Evolutionary conservation across 2,329 filamentous ascomycete genomes (phyloP).

Genomic region (Cordyceps tenuipes): DNA sequence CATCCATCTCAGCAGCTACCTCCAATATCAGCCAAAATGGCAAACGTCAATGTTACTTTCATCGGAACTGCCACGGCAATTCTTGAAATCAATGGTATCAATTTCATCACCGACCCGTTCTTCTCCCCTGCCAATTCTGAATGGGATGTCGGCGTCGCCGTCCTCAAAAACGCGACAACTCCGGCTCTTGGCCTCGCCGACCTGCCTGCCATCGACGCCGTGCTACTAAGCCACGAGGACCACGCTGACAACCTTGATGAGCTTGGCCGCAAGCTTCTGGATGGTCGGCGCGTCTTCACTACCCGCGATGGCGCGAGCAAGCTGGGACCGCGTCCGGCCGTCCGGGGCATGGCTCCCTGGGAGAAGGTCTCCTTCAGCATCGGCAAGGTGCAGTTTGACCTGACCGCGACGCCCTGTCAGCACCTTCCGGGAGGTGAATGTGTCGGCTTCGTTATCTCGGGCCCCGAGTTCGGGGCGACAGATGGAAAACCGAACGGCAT

Average conservation of each 20-base stretch:
- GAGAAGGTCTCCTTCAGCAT: conserved; percentile 23
- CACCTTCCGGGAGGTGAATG: conserved; percentile 37
- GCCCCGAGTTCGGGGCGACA: conserved; percentile 27
- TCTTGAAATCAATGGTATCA: conserved; percentile 32
- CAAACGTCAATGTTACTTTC: conserved; percentile 30
- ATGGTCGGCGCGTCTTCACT: conserved; percentile 38
- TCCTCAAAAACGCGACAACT: conserved; percentile 23
- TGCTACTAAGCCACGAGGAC: conserved; percentile 43
- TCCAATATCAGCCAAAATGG: neutral
- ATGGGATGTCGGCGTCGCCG: conserved; percentile 21
- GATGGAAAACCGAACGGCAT: conserved; percentile 35
- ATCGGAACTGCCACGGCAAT: conserved; percentile 43
- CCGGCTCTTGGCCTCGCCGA: conserved; percentile 29
- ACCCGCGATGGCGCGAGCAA: conserved; percentile 36
- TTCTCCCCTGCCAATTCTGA: conserved; percentile 32
- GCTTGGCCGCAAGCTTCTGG: conserved; percentile 34
- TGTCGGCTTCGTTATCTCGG: conserved; percentile 35
- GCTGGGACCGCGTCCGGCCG: conserved; percentile 33
- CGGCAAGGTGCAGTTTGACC: conserved; percentile 26
- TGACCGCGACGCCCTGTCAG: conserved; percentile 35
- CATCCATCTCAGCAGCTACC: conserved; percentile 5
- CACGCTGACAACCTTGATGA: conserved; percentile 42
- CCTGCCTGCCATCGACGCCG: conserved; percentile 37
- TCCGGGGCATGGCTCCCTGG: conserved; percentile 32
- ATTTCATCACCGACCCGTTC: conserved; percentile 37